A percentile compares a stretch with the other conserved stretches of the same genome.
Conservation (phyloP, 495 filamentous ascomycete genomes). For the Parmelia sp. region DNA sequence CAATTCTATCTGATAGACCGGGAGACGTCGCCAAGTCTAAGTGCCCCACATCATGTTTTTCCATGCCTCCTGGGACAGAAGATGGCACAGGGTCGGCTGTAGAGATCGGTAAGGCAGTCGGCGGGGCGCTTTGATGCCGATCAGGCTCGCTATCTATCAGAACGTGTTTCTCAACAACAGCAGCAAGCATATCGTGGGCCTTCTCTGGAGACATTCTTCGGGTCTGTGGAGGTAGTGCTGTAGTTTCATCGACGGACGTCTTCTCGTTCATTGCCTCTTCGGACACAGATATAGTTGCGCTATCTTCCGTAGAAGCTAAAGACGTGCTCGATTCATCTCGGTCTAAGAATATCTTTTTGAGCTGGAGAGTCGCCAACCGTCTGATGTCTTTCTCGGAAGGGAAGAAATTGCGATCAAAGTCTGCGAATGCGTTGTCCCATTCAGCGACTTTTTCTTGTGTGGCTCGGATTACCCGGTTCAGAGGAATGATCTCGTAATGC, state of each 20-base stretch:
- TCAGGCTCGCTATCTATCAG: slow-evolving; percentile 32
- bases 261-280: slow-evolving; percentile 43
- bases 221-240: slow-evolving; percentile 29
- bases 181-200: slow-evolving; percentile 60
- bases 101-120: slow-evolving; percentile 7
- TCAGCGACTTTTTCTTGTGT: slow-evolving; percentile 89
- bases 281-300: slow-evolving; percentile 37
- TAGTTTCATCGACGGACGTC: slow-evolving; percentile 31
- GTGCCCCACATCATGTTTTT: slow-evolving; percentile 54
- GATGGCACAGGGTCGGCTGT: slow-evolving; percentile 2
- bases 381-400: slow-evolving; percentile 96
- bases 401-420: slow-evolving; percentile 91
- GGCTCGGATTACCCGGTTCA: slow-evolving; percentile 78
- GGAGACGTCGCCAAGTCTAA: slow-evolving; percentile 63
- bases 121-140: slow-evolving; percentile 19
- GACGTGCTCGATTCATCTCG: slow-evolving; percentile 68
- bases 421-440: slow-evolving; percentile 84
- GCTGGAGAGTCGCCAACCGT: slow-evolving; percentile 79
- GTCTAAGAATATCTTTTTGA: slow-evolving; percentile 93
- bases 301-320: slow-evolving; percentile 56
- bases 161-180: slow-evolving; percentile 62
- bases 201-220: slow-evolving; percentile 60
- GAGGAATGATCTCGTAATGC: slow-evolving; percentile 91
- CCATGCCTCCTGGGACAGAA: neutral
- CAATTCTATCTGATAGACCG: slow-evolving; percentile 11